phyloP scores from a whole-genome alignment of 768 basidiomycete genomes.

The Suillus clintonianus region DNA sequence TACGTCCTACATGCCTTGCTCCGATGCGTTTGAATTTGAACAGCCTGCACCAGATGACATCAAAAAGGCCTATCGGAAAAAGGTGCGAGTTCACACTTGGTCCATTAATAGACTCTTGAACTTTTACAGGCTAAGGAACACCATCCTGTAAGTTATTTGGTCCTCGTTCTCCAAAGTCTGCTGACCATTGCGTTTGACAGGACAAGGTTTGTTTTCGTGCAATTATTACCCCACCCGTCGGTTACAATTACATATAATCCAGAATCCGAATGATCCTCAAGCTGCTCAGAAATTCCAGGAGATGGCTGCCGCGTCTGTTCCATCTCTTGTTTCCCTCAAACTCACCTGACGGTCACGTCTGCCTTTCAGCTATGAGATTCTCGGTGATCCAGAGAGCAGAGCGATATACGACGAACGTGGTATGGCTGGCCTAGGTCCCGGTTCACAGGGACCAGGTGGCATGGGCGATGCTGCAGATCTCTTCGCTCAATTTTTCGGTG shows the following conservation, averaged over 20 bases:
- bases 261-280: constrained; percentile 89
- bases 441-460: constrained; percentile 48
- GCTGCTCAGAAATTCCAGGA: constrained; percentile 87
- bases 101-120: constrained; percentile 18
- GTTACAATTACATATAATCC: constrained; percentile 2
- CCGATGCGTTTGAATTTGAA: constrained; percentile 10
- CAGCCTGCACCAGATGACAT: constrained; percentile 63
- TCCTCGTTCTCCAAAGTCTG: constrained; percentile 5
- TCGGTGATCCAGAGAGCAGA: constrained; percentile 68
- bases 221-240: background rate
- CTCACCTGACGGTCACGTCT: constrained; percentile 11
- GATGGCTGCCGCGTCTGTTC: constrained; percentile 80
- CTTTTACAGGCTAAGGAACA: constrained; percentile 74
- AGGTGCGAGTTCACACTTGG: constrained; percentile 50
- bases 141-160: constrained; percentile 65
- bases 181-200: constrained; percentile 35
- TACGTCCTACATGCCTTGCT: constrained; percentile 31
- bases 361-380: constrained; percentile 71
- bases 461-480: constrained; percentile 57
- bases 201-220: constrained; percentile 57
- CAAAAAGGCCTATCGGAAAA: constrained; percentile 92
- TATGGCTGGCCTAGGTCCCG: constrained; percentile 63
- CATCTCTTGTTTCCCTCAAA: constrained; percentile 5
- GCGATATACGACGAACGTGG: constrained; percentile 75
- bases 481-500: constrained; percentile 74